Conservation (phyloP, 2,329 filamentous ascomycete genomes). For the Aureobasidium pullulans region DNA sequence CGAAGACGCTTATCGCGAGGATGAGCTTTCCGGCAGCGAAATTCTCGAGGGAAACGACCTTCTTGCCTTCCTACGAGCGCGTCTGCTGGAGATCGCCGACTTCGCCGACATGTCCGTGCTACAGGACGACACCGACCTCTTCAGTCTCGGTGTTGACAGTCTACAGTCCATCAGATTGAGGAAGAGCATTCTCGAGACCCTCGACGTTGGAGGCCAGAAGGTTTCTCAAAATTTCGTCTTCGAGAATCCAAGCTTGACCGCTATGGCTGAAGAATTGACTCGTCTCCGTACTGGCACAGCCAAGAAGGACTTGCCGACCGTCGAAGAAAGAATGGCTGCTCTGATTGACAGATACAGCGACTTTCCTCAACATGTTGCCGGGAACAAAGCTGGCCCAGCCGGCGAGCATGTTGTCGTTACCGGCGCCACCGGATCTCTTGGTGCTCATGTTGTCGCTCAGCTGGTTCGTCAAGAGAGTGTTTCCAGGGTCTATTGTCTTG, state of each 20-base stretch:
- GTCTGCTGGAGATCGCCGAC: slow-evolving; percentile 18
- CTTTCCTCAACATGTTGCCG: slow-evolving; percentile 24
- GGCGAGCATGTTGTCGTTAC: slow-evolving; percentile 40
- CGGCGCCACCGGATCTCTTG: slow-evolving; percentile 56
- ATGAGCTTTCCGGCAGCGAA: slow-evolving; percentile 18
- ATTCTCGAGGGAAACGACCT: slow-evolving; percentile 19
- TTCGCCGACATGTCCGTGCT: slow-evolving; percentile 18
- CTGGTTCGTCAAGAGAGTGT: slow-evolving; percentile 21
- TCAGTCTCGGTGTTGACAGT: slow-evolving; percentile 51
- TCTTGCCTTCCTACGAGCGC: slow-evolving; percentile 12
- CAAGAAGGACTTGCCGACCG: slow-evolving; percentile 7
- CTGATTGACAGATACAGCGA: slow-evolving; percentile 27
- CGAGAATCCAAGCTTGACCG: slow-evolving; percentile 45
- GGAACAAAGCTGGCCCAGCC: slow-evolving; percentile 3
- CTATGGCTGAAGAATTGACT: slow-evolving; percentile 40
- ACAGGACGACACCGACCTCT: slow-evolving; percentile 48
- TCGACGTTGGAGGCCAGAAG: slow-evolving; percentile 42
- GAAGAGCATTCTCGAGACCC: slow-evolving; percentile 41
- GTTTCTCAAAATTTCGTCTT: slow-evolving; percentile 52
- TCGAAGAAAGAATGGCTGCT: slow-evolving; percentile 21
- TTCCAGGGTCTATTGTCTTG: slow-evolving; percentile 40
- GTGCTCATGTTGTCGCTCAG: slow-evolving; percentile 45
- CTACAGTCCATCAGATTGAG: slow-evolving; percentile 52
- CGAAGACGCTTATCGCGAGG: slow-evolving; percentile 34
- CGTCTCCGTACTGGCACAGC: slow-evolving; percentile 31